Percentiles rank a stretch among this genome's conserved stretches.
Evolutionary conservation across 306 rosid genomes (phyloP).

Genomic region (Alnus glutinosa): DNA sequence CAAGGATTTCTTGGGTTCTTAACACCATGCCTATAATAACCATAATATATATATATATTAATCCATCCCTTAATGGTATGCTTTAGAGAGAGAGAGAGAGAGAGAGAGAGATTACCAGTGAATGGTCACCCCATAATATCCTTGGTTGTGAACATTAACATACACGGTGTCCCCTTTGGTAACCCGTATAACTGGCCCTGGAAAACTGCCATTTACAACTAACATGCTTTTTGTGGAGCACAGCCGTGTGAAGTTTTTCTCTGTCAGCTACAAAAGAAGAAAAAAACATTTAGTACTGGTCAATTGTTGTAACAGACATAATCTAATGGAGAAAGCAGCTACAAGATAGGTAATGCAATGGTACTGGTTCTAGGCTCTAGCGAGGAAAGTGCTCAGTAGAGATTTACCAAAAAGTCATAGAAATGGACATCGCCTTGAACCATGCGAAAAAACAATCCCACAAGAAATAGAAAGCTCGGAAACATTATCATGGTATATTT

Average conservation of each 20-base stretch:
- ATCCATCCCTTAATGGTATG: too few species aligned
- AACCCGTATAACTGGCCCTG: slow-evolving; percentile 7
- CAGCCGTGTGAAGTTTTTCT: neutral
- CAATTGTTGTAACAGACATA: too few species aligned
- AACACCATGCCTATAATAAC: slow-evolving; percentile 35
- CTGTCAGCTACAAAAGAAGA: neutral
- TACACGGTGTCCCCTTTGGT: slow-evolving; percentile 6
- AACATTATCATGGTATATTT: too few species aligned
- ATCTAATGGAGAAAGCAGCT: too few species aligned
- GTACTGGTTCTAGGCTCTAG: too few species aligned
- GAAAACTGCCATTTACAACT: neutral
- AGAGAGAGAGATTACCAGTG: neutral
- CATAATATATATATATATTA: too few species aligned
- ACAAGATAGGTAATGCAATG: too few species aligned
- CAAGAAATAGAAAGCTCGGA: too few species aligned
- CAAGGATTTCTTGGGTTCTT: slow-evolving; percentile 40
- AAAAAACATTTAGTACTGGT: neutral
- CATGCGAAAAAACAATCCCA: too few species aligned
- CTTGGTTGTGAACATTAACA: slow-evolving; percentile 7
- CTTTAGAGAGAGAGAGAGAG: neutral
- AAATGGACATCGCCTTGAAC: too few species aligned
- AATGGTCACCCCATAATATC: neutral
- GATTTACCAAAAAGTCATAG: too few species aligned
- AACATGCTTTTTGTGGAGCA: neutral
- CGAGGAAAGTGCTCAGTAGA: too few species aligned